These are phyloP conservation scores for Trametes maxima DNA, from an alignment of 768 basidiomycete species.

Conservation along the genomic window DNA sequence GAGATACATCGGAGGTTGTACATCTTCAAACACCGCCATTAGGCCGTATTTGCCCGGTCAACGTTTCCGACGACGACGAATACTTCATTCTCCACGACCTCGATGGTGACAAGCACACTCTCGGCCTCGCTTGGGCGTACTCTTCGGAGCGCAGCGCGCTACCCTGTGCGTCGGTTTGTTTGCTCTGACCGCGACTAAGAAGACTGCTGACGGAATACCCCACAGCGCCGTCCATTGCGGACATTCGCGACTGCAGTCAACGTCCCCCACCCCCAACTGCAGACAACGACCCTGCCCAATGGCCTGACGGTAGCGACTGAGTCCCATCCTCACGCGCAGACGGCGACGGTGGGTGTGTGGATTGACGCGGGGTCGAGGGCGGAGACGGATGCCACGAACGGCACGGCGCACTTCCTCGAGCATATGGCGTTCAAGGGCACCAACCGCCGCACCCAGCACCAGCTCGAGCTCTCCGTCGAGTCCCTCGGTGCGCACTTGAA, in stretches of 20 bases:
- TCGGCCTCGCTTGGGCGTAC: slow-evolving; percentile 47
- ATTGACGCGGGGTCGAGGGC: slow-evolving; percentile 98
- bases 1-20: not conserved
- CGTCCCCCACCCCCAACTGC: slow-evolving; percentile 72
- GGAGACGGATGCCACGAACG: slow-evolving; percentile 93
- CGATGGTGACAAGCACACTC: slow-evolving; percentile 51
- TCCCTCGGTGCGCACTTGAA: slow-evolving; percentile 97
- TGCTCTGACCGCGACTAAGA: not conserved
- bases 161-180: slow-evolving; percentile 35
- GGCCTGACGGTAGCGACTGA: slow-evolving; percentile 96
- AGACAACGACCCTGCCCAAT: slow-evolving; percentile 91
- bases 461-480: slow-evolving; percentile 95
- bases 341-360: slow-evolving; percentile 99
- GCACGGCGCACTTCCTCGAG: slow-evolving; percentile 98
- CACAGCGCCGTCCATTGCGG: slow-evolving; percentile 52
- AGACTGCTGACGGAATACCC: slow-evolving; percentile 6
- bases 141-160: slow-evolving; percentile 42
- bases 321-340: slow-evolving; percentile 86
- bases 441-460: slow-evolving; percentile 80
- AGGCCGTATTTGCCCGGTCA: slow-evolving; percentile 31
- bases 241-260: slow-evolving; percentile 76
- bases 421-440: slow-evolving; percentile 99
- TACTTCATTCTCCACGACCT: slow-evolving; percentile 35
- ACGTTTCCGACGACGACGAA: slow-evolving; percentile 29
- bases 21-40: slow-evolving; percentile 1